Base-by-base conservation (phyloP, 2,329 filamentous ascomycete species). In the Claviceps sorghi region DNA sequence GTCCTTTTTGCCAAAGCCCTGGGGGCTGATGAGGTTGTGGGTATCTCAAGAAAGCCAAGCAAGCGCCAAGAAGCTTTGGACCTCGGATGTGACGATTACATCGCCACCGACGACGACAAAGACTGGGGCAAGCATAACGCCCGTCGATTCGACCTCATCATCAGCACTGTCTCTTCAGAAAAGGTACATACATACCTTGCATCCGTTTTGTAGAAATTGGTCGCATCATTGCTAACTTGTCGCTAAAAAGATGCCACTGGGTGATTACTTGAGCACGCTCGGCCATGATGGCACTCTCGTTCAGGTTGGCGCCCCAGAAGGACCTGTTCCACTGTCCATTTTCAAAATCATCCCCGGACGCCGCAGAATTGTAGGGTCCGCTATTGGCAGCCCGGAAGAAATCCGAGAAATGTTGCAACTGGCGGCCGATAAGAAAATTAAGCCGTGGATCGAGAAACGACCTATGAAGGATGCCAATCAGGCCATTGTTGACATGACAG, bases 1-100 rank as follows among this genome's bases (percentile, higher is more conserved):
- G 67, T 88, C 10, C 65, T 84, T 42, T 85, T 80, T 58, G 83
- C 84, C 1, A 82, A 79, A 64, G 83, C 83, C 1, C 65, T 88
- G 11, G 78, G 77, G 10, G 78, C 76, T n/a, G 77, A 83, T 48
- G 72, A 73, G 46, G 76, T 83, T 13, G 75, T 80, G 8, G 79
- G 74, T 9, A 82, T 82, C 60, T 80, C 76, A 15, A 72, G 79
- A 41, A 72, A 66, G 19, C 66, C 64, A 6, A 65, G 62, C 52
- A 83, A 83, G 69, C 69, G 69, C 45, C 69, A 70, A 1, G 79
- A 83, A 59, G 77, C 76, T 1, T 60, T 73, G 50, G 71, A 72
- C 52, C 72, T 83, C 65, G 80, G 79, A 17, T 79, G 78, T 5
- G 76, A 78, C 66, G 72, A 60, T 68, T 69, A 69, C 55, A 67